Base-by-base conservation (phyloP, 164 flowering plant genomes). In the Echeveria elegans region DNA sequence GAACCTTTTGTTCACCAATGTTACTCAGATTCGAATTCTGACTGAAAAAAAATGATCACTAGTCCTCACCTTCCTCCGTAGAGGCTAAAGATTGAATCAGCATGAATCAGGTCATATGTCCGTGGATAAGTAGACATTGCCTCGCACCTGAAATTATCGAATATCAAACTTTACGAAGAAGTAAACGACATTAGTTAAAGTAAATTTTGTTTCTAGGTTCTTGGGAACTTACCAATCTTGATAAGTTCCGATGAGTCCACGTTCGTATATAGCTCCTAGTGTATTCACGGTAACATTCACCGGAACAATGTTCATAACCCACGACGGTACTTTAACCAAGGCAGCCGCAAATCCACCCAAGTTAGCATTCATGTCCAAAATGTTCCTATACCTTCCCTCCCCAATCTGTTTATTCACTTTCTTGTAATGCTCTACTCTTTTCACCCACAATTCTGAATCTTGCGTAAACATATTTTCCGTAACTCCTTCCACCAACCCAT, bases 301-400 rank as follows among this genome's bases (percentile, higher is more conserved):
- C 7, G 98, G 95, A 29, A 88, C 90, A 4, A 85, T 70, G 62
- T 92, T 92, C 96, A 92, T 88, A 19, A 90, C 96, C 96, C 98
- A 92, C n/a, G 82, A 74, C 0, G 95, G 96, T 69, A 87, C 87
- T 38, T 84, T 71, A 0, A 80, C 63, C 0, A 95, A 77, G 0
- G 97, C 92, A 7, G 97, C 96, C 0, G 99, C 99, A 66, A 95
- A 95, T 18, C 99, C 99, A 47, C 99, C 99, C 75, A 91, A 77
- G 28, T 80, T n/a, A 6, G 99, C 77, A 71, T 89, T 90, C 99
- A 92, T 92, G 63, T 92, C 97, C 1, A 95, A 82, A 71, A 95
- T 60, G 53, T 95, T 95, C 0, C 99, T 74, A 72, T 86, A 91
- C 74, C 91, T 79, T 31, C 96, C 96, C 0, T 23, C 59, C 69